Evolutionary conservation across 768 basidiomycete species (phyloP).

Genomic region (Coprinopsis strossmayeri): DNA sequence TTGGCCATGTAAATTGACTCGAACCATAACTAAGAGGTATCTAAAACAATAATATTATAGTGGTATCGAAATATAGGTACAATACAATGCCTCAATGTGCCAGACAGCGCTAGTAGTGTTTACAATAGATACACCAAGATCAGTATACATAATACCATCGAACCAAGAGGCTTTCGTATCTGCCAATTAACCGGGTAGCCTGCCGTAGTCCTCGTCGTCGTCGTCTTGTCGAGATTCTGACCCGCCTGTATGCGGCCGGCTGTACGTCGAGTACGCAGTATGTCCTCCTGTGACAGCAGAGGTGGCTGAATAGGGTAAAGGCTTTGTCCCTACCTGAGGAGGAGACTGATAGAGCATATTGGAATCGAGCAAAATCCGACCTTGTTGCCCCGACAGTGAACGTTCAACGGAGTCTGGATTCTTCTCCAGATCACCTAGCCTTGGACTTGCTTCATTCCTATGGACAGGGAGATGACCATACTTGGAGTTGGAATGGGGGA

Average conservation of each 20-base stretch:
- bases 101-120: too few relatives aligned
- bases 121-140: too few relatives aligned
- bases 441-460: neutral
- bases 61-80: too few relatives aligned
- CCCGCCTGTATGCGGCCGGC: neutral
- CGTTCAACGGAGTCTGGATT: neutral
- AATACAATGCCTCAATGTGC: too few relatives aligned
- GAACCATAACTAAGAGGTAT: too few relatives aligned
- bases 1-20: too few relatives aligned
- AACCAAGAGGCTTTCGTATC: too few relatives aligned
- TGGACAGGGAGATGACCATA: neutral
- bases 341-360: neutral
- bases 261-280: neutral
- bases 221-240: neutral
- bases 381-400: neutral
- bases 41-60: too few relatives aligned
- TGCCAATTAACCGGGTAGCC: neutral
- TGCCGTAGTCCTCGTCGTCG: slow-evolving; percentile 5
- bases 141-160: too few relatives aligned
- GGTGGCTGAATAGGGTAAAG: neutral
- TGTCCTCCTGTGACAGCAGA: neutral
- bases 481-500: slow-evolving; percentile 3
- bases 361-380: neutral
- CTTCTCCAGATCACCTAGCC: neutral
- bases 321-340: neutral